Evolutionary conservation across 257 asterid genomes (phyloP), one percentile per base, ranked within the genome.

Genomic region (Eucommia ulmoides): DNA sequence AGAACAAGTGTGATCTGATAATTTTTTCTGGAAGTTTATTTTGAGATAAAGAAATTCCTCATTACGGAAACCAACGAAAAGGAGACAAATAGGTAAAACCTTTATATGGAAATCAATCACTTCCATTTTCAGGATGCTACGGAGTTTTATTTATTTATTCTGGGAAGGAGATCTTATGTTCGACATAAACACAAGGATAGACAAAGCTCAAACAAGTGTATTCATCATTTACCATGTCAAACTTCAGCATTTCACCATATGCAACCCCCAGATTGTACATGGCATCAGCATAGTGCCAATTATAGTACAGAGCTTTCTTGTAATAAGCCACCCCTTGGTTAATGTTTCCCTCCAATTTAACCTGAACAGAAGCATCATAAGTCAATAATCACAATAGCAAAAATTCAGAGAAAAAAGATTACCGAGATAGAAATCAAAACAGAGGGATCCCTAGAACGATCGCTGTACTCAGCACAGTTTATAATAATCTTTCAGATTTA

Each of bases 211-310:
- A 21, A 29, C 38, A 29, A 29, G 49, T 22, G 20, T 7, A 22
- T 50, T 51, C 49, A 35, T 54, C 59, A 67, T 65, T 75, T 83
- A 91, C 99, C 99, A 81, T 91, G 77, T 91, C 99, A 75, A 91
- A 86, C 68, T 81, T 79, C 72, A 91, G 86, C 97, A 86, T 87
- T 79, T 91, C 99, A 74, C 97, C 97, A 77, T 91, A 91, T 38
- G 99, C 99, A 67, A 91, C 99, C 7, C 99, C 99, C 56, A 91
- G 82, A 73, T 91, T 91, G 74, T 91, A 91, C 99, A 91, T 83
- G 58, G 99, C 99, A 77, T 91, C 99, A 58, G 99, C 97, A 61
- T 91, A 91, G 62, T 86, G 99, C 97, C 97, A 91, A 60, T 91
- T 91, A 65, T 86, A 91, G 69, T 64, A 81, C 24, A 91, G 81